Evolutionary conservation across 176 grass and related monocot species (phyloP).

Genomic region (Juncus inflexus): DNA sequence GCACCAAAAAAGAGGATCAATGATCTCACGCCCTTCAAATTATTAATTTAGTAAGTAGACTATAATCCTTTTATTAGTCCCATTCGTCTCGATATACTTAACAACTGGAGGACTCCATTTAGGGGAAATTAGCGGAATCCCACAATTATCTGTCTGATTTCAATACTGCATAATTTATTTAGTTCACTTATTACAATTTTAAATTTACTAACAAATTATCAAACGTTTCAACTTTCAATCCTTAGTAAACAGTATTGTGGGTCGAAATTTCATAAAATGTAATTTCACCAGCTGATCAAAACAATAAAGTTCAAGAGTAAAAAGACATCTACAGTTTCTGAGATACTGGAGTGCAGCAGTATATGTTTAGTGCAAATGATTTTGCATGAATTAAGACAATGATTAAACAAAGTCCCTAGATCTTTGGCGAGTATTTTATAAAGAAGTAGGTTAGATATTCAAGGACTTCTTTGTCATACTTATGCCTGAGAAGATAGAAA

Average conservation of each 20-base stretch:
- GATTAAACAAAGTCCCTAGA: neutral
- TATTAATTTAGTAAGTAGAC: neutral
- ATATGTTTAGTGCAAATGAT: slow-evolving; percentile 10
- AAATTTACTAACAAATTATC: too few relatives aligned
- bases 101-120: too few relatives aligned
- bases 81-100: too few relatives aligned
- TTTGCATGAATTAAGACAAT: slow-evolving; percentile 4
- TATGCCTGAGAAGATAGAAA: neutral
- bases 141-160: too few relatives aligned
- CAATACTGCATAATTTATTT: too few relatives aligned
- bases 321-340: neutral
- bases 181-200: too few relatives aligned
- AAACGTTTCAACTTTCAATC: too few relatives aligned
- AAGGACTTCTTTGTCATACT: neutral
- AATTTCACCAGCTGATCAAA: neutral
- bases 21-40: neutral
- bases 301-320: neutral
- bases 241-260: too few relatives aligned
- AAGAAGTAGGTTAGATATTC: slow-evolving; percentile 6
- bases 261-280: neutral
- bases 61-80: neutral
- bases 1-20: slow-evolving; percentile 10
- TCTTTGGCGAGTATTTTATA: slow-evolving; percentile 1
- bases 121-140: too few relatives aligned
- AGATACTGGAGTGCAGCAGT: neutral